phyloP scores from a whole-genome alignment of 179 eudicot species.

The Drosera spatulata region DNA sequence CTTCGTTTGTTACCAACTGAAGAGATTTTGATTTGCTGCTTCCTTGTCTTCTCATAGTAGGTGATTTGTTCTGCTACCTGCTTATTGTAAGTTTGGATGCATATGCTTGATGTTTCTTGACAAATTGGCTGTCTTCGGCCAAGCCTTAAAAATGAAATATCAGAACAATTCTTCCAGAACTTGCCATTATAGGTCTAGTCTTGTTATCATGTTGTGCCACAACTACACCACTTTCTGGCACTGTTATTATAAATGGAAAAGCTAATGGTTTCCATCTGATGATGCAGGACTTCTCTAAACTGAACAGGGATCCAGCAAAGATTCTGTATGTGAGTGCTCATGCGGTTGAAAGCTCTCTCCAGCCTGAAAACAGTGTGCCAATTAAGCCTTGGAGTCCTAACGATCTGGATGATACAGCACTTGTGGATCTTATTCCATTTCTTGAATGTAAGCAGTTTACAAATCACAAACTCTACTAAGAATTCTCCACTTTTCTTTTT shows the following conservation, averaged over 20 bases:
- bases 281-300: slow-evolving; percentile 33
- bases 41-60: too few relatives aligned
- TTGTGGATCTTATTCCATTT: slow-evolving; percentile 33
- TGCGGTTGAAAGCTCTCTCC: slow-evolving; percentile 28
- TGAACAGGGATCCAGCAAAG: slow-evolving; percentile 27
- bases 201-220: too few relatives aligned
- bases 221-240: too few relatives aligned
- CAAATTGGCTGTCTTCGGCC: too few relatives aligned
- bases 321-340: slow-evolving; percentile 31
- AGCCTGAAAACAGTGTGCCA: slow-evolving; percentile 27
- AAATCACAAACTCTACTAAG: slow-evolving; percentile 3
- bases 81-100: too few relatives aligned
- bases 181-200: too few relatives aligned
- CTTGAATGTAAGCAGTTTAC: slow-evolving; percentile 39
- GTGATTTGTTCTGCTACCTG: too few relatives aligned
- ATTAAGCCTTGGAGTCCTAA: slow-evolving; percentile 31
- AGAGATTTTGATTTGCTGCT: too few relatives aligned
- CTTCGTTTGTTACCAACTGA: too few relatives aligned
- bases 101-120: too few relatives aligned
- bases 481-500: background rate
- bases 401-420: slow-evolving; percentile 26
- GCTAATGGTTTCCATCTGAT: background rate
- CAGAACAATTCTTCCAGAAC: too few relatives aligned
- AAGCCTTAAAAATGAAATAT: too few relatives aligned
- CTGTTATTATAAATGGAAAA: background rate